phyloP scores from a whole-genome alignment of 2,329 filamentous ascomycete species.

The Teratosphaeria destructans region DNA sequence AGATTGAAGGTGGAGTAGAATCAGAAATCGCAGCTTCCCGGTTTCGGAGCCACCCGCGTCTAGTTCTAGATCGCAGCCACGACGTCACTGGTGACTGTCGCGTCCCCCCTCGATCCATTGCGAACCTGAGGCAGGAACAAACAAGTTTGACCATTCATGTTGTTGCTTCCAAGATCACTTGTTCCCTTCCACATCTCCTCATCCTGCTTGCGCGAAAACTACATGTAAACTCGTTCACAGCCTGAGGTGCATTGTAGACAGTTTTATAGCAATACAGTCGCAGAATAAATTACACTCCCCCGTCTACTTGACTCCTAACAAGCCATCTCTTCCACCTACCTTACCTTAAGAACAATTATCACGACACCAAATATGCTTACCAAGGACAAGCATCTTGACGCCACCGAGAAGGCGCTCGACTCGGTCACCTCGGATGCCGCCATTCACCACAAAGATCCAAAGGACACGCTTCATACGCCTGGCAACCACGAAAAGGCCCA shows the following conservation, averaged over 20 bases:
- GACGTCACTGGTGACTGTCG: neutral
- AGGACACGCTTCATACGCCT: conserved; percentile 17
- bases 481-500: conserved; percentile 13
- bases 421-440: conserved; percentile 15
- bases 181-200: neutral
- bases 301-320: neutral
- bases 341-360: neutral
- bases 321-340: neutral
- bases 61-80: neutral
- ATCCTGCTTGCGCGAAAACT: neutral
- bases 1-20: no score
- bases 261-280: neutral
- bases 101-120: neutral
- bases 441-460: conserved; percentile 13
- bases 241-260: neutral
- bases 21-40: no score
- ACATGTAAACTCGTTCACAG: no score
- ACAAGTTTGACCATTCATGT: neutral
- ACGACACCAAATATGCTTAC: neutral
- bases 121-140: neutral
- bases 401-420: conserved; percentile 14
- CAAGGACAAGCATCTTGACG: conserved; percentile 15
- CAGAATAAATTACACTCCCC: neutral
- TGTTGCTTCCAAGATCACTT: neutral
- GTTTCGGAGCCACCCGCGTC: no score